These are phyloP conservation scores for Trichoderma atroviride DNA, from an alignment of 2,329 filamentous ascomycete genomes.

Conservation along the genomic window DNA sequence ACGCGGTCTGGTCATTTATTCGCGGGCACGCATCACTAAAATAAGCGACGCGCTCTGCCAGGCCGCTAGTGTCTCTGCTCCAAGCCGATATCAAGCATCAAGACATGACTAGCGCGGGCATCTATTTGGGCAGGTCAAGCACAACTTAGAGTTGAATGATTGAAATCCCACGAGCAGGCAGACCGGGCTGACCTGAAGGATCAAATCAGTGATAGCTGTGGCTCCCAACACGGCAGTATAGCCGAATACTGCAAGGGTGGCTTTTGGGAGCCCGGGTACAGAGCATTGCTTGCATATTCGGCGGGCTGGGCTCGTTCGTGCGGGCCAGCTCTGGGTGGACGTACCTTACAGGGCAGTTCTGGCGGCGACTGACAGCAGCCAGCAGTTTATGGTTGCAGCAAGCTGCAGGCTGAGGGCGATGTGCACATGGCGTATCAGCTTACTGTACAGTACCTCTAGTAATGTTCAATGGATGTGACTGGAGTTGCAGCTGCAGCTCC, in stretches of 20 bases:
- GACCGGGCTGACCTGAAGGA: constrained; percentile 22
- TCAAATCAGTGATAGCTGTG: constrained; percentile 17
- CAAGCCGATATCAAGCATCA: constrained; percentile 13
- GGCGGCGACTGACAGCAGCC: not conserved
- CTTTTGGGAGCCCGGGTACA: not conserved
- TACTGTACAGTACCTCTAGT: too few species aligned
- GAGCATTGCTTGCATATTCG: constrained; percentile 22
- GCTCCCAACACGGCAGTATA: constrained; percentile 25
- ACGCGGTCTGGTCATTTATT: constrained; percentile 3
- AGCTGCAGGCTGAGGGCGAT: not conserved
- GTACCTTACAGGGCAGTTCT: not conserved
- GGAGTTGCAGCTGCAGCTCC: not conserved
- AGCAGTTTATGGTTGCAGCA: not conserved
- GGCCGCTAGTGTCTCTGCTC: constrained; percentile 7
- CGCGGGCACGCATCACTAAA: constrained; percentile 19
- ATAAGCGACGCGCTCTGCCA: constrained; percentile 24
- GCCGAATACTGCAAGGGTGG: constrained; percentile 21
- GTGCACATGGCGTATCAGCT: constrained; percentile 5
- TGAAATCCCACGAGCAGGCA: constrained; percentile 5
- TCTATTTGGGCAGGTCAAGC: constrained; percentile 21
- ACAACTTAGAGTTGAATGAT: not conserved
- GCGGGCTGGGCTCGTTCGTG: not conserved
- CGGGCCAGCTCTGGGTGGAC: not conserved
- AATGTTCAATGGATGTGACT: not conserved
- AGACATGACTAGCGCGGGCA: not conserved